These are phyloP conservation scores for Sporothrix phasma DNA, from an alignment of 2,329 filamentous ascomycete species.

Conservation along the genomic window DNA sequence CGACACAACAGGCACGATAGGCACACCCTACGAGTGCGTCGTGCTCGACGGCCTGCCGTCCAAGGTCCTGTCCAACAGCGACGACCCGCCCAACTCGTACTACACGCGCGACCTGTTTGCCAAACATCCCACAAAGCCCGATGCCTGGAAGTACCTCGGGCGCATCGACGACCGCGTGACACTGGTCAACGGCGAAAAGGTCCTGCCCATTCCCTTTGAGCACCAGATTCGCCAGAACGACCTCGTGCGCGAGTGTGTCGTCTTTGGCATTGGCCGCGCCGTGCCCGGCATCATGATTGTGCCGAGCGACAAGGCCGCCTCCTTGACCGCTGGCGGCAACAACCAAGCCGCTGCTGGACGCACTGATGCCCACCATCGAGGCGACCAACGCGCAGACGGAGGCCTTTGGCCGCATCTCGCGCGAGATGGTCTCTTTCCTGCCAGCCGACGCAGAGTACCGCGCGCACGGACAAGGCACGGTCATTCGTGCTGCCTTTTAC, in stretches of 20 bases:
- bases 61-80: constrained; percentile 23
- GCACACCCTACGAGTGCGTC: constrained; percentile 31
- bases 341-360: constrained; percentile 36
- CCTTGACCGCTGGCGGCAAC: constrained; percentile 26
- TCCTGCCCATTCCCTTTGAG: constrained; percentile 39
- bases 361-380: constrained; percentile 39
- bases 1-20: too few species aligned
- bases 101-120: constrained; percentile 31
- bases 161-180: constrained; percentile 32
- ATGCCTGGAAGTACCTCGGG: constrained; percentile 30
- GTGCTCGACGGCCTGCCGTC: constrained; percentile 31
- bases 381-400: constrained; percentile 25
- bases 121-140: constrained; percentile 26
- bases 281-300: constrained; percentile 37
- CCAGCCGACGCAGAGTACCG: constrained; percentile 32
- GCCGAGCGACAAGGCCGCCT: constrained; percentile 29
- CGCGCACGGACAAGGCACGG: constrained; percentile 43
- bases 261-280: constrained; percentile 41
- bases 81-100: constrained; percentile 26
- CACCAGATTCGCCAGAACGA: constrained; percentile 37
- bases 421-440: constrained; percentile 41
- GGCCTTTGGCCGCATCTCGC: constrained; percentile 31
- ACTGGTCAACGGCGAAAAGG: constrained; percentile 40
- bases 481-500: constrained; percentile 42
- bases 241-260: constrained; percentile 40